Percentiles rank a stretch among this genome's conserved stretches.
Conservation (phyloP, 2,329 filamentous ascomycete genomes). For the Verticillium nubilum region DNA sequence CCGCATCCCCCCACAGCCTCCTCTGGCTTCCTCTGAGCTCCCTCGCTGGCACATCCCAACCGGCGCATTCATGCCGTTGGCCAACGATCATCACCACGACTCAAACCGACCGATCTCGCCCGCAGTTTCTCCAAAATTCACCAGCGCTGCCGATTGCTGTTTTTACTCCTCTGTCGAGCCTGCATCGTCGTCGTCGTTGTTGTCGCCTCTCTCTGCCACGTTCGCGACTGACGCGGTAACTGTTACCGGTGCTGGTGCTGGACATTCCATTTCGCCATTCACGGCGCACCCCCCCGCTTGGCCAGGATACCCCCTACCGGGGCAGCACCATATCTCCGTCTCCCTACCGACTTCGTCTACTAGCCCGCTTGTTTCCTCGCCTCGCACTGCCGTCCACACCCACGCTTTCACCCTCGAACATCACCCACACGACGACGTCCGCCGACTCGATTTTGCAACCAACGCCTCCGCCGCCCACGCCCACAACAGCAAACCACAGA, state of each 20-base stretch:
- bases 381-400: neutral
- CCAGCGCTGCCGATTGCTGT: neutral
- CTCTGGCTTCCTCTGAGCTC: neutral
- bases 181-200: neutral
- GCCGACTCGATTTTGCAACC: constrained; percentile 11
- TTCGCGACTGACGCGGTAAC: constrained; percentile 3
- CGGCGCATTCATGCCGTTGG: constrained; percentile 14
- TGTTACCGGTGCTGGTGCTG: neutral
- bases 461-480: neutral
- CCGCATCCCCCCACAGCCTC: neutral
- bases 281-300: neutral
- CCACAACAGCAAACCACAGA: neutral
- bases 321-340: neutral
- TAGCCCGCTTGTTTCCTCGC: neutral
- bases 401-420: constrained; percentile 1
- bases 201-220: neutral
- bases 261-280: neutral
- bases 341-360: neutral
- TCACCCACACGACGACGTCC: neutral
- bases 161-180: neutral
- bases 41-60: neutral
- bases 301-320: neutral
- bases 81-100: constrained; percentile 6
- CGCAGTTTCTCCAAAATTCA: neutral
- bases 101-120: neutral